Evolutionary conservation across 2,329 filamentous ascomycete species (phyloP).

Genomic region (Ophiosphaerella herpotricha): DNA sequence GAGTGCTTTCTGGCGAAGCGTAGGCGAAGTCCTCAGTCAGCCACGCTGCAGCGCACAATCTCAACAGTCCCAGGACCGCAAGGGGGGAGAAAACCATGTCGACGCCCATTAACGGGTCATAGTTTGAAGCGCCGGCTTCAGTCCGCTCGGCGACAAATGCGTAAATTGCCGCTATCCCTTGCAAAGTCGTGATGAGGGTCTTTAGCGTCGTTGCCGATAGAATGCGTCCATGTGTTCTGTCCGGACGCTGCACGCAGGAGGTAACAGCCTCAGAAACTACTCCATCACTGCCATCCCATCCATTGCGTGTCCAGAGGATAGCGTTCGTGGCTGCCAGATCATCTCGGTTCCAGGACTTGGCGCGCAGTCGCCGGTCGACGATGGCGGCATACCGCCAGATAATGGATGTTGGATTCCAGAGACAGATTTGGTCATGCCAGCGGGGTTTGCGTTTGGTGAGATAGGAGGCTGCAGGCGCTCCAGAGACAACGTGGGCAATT

Average conservation of each 20-base stretch:
- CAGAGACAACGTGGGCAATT: constrained; percentile 37
- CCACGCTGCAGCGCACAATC: too few relatives aligned
- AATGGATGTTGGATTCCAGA: constrained; percentile 47
- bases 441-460: constrained; percentile 17
- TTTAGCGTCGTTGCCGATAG: constrained; percentile 16
- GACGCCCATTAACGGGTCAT: too few relatives aligned
- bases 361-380: constrained; percentile 38
- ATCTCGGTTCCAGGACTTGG: constrained; percentile 28
- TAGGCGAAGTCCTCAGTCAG: too few relatives aligned
- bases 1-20: too few relatives aligned
- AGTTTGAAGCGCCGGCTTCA: too few relatives aligned
- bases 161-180: constrained; percentile 19
- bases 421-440: constrained; percentile 23
- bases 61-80: too few relatives aligned
- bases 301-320: constrained; percentile 40
- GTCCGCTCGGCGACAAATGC: too few relatives aligned
- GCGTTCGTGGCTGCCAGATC: constrained; percentile 42
- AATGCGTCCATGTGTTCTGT: constrained; percentile 5
- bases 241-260: constrained; percentile 5
- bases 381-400: constrained; percentile 46
- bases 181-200: constrained; percentile 17
- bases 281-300: constrained; percentile 44
- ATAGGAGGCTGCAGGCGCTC: constrained; percentile 18
- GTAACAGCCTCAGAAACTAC: constrained; percentile 6
- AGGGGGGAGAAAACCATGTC: too few relatives aligned